phyloP scores from a whole-genome alignment of 805 yeast genomes.

The Saturnispora sanitii region DNA sequence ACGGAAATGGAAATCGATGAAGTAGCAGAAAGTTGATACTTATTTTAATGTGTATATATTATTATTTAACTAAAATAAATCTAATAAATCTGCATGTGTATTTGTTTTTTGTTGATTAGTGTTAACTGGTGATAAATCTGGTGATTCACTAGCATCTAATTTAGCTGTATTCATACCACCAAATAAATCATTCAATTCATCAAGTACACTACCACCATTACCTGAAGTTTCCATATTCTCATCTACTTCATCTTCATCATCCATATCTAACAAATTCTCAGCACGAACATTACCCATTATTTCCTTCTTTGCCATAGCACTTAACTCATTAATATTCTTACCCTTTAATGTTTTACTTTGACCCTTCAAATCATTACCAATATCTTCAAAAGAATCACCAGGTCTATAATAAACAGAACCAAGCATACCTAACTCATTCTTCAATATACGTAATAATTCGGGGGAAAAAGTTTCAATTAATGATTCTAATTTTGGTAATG shows the following conservation, averaged over 20 bases:
- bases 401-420: slow-evolving; percentile 89
- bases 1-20: slow-evolving; percentile 21
- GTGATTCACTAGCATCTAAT: not conserved
- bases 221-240: slow-evolving; percentile 18
- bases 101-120: not conserved
- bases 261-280: slow-evolving; percentile 81
- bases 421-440: slow-evolving; percentile 71
- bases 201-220: slow-evolving; percentile 38
- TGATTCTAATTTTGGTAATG: slow-evolving; percentile 61
- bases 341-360: slow-evolving; percentile 24
- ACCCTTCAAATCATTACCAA: slow-evolving; percentile 1
- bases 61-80: slow-evolving; percentile 5
- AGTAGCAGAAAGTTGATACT: slow-evolving; percentile 8
- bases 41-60: too few relatives aligned
- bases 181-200: slow-evolving; percentile 70
- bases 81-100: slow-evolving; percentile 10
- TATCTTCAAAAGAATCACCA: slow-evolving; percentile 35
- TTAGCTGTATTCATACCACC: slow-evolving; percentile 17
- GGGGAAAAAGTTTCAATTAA: slow-evolving; percentile 68
- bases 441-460: slow-evolving; percentile 51
- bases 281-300: slow-evolving; percentile 48
- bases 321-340: slow-evolving; percentile 67
- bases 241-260: slow-evolving; percentile 40
- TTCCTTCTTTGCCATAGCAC: slow-evolving; percentile 67
- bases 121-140: not conserved